phyloP scores from a whole-genome alignment of 2,329 filamentous ascomycete genomes.

The Cytospora chrysosperma region DNA sequence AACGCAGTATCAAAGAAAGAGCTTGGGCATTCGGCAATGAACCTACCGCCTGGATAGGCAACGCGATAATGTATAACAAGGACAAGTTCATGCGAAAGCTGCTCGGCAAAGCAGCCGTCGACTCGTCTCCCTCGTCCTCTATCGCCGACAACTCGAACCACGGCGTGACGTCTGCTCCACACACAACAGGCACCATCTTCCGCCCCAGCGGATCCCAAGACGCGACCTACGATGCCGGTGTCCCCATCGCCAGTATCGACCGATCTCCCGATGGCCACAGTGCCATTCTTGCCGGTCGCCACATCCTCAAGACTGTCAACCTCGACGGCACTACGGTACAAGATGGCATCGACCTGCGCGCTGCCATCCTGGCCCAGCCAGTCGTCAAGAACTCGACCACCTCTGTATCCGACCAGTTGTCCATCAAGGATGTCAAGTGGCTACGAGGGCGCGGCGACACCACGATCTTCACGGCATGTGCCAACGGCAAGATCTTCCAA shows the following conservation, averaged over 20 bases:
- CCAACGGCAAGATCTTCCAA: slow-evolving; percentile 63
- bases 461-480: slow-evolving; percentile 61
- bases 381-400: slow-evolving; percentile 41
- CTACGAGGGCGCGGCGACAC: slow-evolving; percentile 45
- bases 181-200: slow-evolving; percentile 39
- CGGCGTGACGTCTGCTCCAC: slow-evolving; percentile 46
- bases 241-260: slow-evolving; percentile 58
- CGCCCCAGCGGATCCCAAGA: slow-evolving; percentile 57
- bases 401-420: slow-evolving; percentile 56
- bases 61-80: slow-evolving; percentile 49
- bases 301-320: slow-evolving; percentile 60
- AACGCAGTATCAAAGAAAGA: not conserved
- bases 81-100: slow-evolving; percentile 61
- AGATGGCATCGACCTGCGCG: slow-evolving; percentile 59
- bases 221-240: slow-evolving; percentile 49
- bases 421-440: slow-evolving; percentile 64
- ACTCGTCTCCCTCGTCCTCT: slow-evolving; percentile 46
- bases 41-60: slow-evolving; percentile 25
- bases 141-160: slow-evolving; percentile 26
- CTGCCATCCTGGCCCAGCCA: slow-evolving; percentile 52
- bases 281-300: slow-evolving; percentile 57
- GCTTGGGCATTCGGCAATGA: slow-evolving; percentile 3
- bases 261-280: slow-evolving; percentile 55
- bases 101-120: slow-evolving; percentile 52
- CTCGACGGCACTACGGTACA: slow-evolving; percentile 53